Evolutionary conservation across 192 early-diverging fungal genomes (phyloP), one percentile per base, ranked within the genome.

Genomic region (Phycomyces blakesleeanus): DNA sequence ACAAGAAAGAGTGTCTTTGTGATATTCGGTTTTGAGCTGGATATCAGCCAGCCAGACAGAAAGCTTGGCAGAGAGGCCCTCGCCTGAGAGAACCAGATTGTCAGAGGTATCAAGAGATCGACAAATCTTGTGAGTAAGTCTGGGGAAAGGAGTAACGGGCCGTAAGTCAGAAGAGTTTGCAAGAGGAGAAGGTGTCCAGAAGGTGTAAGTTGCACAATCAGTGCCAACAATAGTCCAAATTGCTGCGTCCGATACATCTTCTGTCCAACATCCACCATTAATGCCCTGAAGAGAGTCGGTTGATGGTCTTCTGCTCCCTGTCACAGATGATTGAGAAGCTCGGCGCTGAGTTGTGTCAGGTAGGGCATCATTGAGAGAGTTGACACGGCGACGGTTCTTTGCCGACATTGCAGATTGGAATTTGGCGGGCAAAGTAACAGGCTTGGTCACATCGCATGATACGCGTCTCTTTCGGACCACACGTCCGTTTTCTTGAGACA

Each of bases 211-310:
- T 21, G 83, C 78, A 55, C 81, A 81, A 57, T 84, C 75, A 0
- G 91, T 91, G 41, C 93, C 90, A 9, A 96, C 91, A 72, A 96
- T 90, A 12, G 94, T 96, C 94, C 94, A 96, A 29, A 95, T 86
- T 0, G 91, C 87, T 14, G 81, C 80, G 78, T 96, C 93, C 7
- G 85, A 86, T 15, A 92, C 89, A 76, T 91, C 89, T 63, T 93
- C 91, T n/a, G 81, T 83, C 86, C 86, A 88, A 50, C 82, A 72
- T 0, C 60, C 65, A 4, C 64, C 64, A 38, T 73, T 51, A 24
- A 24, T 44, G 38, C 37, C 2, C 27, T 57, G 37, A 15, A 12
- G 20, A 38, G 39, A 22, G 6, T 41, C 34, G 10, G 42, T 26
- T 27, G 53, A 49, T n/a, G 40, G 41, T 16, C 29, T 26, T 54